A percentile compares a stretch with the other conserved stretches of the same genome.
These are phyloP conservation scores for Oryza punctata DNA, from an alignment of 176 grass and related monocot species.

Conservation along the genomic window DNA sequence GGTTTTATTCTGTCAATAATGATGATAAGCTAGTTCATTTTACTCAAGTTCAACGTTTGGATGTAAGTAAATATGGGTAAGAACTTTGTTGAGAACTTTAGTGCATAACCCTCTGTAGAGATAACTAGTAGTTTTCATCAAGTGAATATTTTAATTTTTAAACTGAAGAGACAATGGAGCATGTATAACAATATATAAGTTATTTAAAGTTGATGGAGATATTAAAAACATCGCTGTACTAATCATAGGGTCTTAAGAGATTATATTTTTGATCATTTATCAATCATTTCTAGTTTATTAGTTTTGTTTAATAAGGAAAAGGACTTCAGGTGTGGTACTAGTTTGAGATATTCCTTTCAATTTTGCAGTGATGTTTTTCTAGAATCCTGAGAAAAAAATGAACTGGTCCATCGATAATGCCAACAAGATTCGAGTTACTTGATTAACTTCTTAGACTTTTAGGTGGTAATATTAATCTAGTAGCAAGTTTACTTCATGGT, in stretches of 20 bases:
- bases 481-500: not conserved
- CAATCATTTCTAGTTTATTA: too few relatives aligned
- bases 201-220: not conserved
- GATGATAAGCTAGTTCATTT: not conserved
- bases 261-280: too few relatives aligned
- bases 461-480: not conserved
- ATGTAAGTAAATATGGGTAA: not conserved
- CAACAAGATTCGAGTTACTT: not conserved
- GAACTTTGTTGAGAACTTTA: not conserved
- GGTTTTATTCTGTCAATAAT: not conserved
- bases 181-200: not conserved
- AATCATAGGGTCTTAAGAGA: not conserved
- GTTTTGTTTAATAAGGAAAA: too few relatives aligned
- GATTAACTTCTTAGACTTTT: not conserved
- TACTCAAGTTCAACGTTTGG: too few relatives aligned
- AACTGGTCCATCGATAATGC: not conserved
- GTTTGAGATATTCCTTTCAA: not conserved
- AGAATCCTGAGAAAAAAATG: not conserved
- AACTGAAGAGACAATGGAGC: not conserved
- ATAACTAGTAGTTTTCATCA: not conserved
- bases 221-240: not conserved
- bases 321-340: not conserved
- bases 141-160: not conserved
- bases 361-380: not conserved
- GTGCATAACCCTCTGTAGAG: not conserved